phyloP scores from a whole-genome alignment of 371 early-diverging fungal species.

The Thermomucor indicae-seudaticae region DNA sequence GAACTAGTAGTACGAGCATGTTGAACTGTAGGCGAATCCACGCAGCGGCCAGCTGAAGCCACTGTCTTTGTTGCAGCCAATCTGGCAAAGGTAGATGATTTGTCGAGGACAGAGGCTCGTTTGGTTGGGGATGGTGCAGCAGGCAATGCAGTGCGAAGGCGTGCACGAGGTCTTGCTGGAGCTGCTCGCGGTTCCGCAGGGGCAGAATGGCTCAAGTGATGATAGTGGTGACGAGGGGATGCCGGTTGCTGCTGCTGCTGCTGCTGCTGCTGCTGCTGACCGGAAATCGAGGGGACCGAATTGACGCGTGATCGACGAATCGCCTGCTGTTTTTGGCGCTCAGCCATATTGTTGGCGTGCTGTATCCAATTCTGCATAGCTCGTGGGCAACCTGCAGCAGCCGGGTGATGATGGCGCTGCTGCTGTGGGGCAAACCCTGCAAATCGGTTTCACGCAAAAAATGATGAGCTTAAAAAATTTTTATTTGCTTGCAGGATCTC shows the following conservation, averaged over 20 bases:
- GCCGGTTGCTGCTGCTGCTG: conserved; percentile 1
- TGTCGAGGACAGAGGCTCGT: no score
- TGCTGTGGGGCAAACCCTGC: no score
- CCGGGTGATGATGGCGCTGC: no score
- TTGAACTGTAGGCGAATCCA: background rate
- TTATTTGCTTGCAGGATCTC: no score
- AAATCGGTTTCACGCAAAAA: no score
- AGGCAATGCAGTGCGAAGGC: background rate
- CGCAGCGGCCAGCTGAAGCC: background rate
- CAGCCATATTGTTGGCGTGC: background rate
- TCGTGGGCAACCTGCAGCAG: background rate
- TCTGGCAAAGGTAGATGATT: no score
- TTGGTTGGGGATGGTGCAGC: background rate
- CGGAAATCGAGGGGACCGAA: conserved; percentile 13
- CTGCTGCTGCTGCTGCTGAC: conserved; percentile 11
- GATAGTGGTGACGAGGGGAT: background rate
- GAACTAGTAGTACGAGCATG: background rate
- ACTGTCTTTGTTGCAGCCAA: background rate
- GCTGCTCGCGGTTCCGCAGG: background rate
- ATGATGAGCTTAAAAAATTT: no score
- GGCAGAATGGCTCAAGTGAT: background rate
- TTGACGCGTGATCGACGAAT: conserved; percentile 37
- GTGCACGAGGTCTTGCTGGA: background rate
- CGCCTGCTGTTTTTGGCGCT: no score
- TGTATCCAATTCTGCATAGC: no score